Evolutionary conservation across 257 asterid species (phyloP), one percentile per base, ranked within the genome.

Genomic region (Jaltomata sinuosa): DNA sequence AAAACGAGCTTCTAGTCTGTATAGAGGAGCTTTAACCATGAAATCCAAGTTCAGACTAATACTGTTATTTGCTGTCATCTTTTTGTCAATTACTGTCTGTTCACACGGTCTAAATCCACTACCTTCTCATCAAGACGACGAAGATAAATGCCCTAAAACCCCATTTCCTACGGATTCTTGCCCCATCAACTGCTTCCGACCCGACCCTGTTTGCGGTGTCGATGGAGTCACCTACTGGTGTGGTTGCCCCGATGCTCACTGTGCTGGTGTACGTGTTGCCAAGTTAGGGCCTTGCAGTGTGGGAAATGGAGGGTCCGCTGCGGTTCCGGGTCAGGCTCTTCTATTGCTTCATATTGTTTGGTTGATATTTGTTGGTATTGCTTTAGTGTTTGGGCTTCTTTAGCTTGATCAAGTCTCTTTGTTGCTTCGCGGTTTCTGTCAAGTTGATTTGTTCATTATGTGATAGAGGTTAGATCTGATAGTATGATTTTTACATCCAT

Each of bases 201-300:
- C 98, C 62, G 97, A 94, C 82, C 99, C 99, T 54, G 99, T 94
- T 25, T 96, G 99, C 86, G 99, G 98, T 16, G 92, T 84, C 21
- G 94, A 96, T 76, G 97, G 98, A 52, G 88, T 91, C 29, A 96
- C 98, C 83, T 96, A 96, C 82, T 96, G 99, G 99, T 96, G 99
- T 86, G 99, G 99, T 71, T 96, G 99, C 89, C 92, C 95, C 22
- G 99, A 96, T 72, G 99, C 98, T 16, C 92, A 87, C 50, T 96
- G 99, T 85, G 93, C 92, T 25, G 98, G 97, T 5, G 90, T 93
- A 27, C 92, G 92, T 6, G 99, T 94, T 62, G 89, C 87, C 67
- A 93, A 92, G 84, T 11, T 89, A 52, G 98, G 98, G 78, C 91
- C 87, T 54, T 96, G 99, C 82, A 96, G 88, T 84, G 94, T 94